These are phyloP conservation scores for Pseudogymnoascus sp. DNA, from an alignment of 2,329 filamentous ascomycete species.

Conservation along the genomic window DNA sequence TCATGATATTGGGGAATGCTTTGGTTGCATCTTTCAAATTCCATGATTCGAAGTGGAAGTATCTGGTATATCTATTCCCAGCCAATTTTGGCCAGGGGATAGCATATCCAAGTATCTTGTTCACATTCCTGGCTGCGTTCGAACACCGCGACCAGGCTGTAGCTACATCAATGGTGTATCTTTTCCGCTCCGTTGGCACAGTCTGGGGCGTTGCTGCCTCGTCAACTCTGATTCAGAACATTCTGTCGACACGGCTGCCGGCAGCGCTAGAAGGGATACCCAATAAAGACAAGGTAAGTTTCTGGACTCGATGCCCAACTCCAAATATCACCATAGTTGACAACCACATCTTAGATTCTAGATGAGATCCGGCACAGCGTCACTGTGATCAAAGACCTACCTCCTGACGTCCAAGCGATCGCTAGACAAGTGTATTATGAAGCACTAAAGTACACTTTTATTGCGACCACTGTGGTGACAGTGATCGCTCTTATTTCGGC, in stretches of 20 bases:
- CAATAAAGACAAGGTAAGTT: slow-evolving; percentile 49
- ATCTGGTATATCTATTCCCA: slow-evolving; percentile 48
- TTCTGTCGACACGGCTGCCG: slow-evolving; percentile 46
- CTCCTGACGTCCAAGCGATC: slow-evolving; percentile 46
- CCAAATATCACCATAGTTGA: slow-evolving; percentile 18
- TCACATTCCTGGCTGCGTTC: slow-evolving; percentile 55
- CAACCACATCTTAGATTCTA: slow-evolving; percentile 40
- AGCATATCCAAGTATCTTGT: slow-evolving; percentile 49
- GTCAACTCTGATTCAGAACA: slow-evolving; percentile 55
- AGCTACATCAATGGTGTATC: slow-evolving; percentile 53
- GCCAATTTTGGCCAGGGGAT: slow-evolving; percentile 54
- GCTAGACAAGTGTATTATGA: slow-evolving; percentile 53
- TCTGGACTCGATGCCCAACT: slow-evolving; percentile 3
- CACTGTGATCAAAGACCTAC: slow-evolving; percentile 44
- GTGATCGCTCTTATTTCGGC: slow-evolving; percentile 40
- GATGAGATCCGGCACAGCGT: slow-evolving; percentile 55
- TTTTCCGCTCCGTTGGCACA: slow-evolving; percentile 53
- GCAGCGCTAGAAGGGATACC: slow-evolving; percentile 45
- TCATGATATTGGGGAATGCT: slow-evolving; percentile 47
- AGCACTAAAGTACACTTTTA: slow-evolving; percentile 48
- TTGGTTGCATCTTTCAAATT: slow-evolving; percentile 43
- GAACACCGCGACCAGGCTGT: slow-evolving; percentile 58
- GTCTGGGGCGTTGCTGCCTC: slow-evolving; percentile 58
- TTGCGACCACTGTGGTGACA: slow-evolving; percentile 45
- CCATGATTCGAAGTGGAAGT: slow-evolving; percentile 44